These are phyloP conservation scores for Oidiodendron maius DNA, from an alignment of 495 filamentous ascomycete genomes.

Conservation along the genomic window DNA sequence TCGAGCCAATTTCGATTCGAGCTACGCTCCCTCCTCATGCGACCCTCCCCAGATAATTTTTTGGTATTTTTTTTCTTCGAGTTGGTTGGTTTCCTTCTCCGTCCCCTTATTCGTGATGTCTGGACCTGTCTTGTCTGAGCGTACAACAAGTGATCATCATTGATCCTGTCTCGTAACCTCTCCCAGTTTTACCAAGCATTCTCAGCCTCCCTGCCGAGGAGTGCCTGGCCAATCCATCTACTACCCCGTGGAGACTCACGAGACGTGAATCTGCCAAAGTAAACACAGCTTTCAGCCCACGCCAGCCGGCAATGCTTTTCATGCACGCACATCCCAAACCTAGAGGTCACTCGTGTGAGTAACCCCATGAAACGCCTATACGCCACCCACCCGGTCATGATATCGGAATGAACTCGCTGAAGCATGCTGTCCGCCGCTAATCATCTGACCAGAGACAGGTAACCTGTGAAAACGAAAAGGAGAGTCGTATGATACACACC, in stretches of 20 bases:
- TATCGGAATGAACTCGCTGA: conserved; percentile 22
- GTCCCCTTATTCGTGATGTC: conserved; percentile 4
- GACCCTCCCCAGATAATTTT: conserved; percentile 1
- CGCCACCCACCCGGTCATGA: conserved; percentile 22
- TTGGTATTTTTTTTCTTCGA: conserved; percentile 10
- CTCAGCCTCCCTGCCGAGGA: conserved; percentile 10
- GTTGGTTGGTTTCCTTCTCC: conserved; percentile 2
- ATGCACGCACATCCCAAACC: conserved; percentile 20
- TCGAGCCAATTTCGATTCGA: conserved; percentile 14
- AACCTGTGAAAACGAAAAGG: conserved; percentile 16
- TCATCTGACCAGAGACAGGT: conserved; percentile 19
- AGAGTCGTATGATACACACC: conserved; percentile 26
- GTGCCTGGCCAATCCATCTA: conserved; percentile 2
- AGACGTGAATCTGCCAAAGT: conserved; percentile 11
- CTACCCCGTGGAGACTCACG: conserved; percentile 12
- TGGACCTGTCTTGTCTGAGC: conserved; percentile 6
- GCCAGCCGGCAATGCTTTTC: conserved; percentile 20
- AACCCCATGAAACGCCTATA: conserved; percentile 14
- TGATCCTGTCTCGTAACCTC: conserved; percentile 12
- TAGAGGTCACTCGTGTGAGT: conserved; percentile 19
- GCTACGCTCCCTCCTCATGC: conserved; percentile 3
- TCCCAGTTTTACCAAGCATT: conserved; percentile 6
- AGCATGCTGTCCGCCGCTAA: conserved; percentile 22
- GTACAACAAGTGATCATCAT: conserved; percentile 14
- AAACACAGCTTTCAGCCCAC: conserved; percentile 17